Base-by-base conservation (phyloP, 257 asterid species). In the Cruciata laevipes region DNA sequence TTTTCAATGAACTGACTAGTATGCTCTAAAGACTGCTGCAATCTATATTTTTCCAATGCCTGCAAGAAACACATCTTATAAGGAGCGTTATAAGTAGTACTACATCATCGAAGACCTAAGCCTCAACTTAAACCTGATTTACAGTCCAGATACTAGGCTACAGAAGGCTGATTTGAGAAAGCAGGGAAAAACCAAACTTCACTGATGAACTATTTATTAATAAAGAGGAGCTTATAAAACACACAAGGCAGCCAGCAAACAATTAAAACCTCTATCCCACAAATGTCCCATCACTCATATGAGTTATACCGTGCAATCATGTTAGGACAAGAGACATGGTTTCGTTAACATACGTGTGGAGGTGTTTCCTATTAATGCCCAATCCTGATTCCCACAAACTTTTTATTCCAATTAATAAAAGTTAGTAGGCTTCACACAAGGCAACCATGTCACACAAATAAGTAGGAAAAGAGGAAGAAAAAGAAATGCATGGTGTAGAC, bases 1-100 rank as follows among this genome's bases (percentile, higher is more conserved):
- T 80, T 94, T 76, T 94, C 99, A 61, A 94, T 87, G 77, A 94
- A 88, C 76, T 84, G 82, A 74, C 95, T 84, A 10, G 95, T 90
- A 79, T 94, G 97, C 82, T 94, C 99, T 30, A 94, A 81, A 49
- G 97, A 90, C 70, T 94, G 96, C 78, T 81, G 92, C 33, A 77
- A 76, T 67, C 76, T 80, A 69, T 88, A 94, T 69, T 90, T 94
- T 65, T 90, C 96, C 71, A 90, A 75, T 65, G 99, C 96, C 97
- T 94, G 82, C 76, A 76, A 65, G 31, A 25, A 66, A 3, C 27
- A 30, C 35, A 69, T 23, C 11, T 9, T 32, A 35, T 51, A 18
- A n/a, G 6, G 52, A 14, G 7, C 4, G 1, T 49, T 30, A 21
- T 3, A 55, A 21, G 31, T 55, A 55, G 9, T 21, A 7, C 61